Evolutionary conservation across 1,284 basidiomycete species (phyloP).

Genomic region (Fomes fomentarius): DNA sequence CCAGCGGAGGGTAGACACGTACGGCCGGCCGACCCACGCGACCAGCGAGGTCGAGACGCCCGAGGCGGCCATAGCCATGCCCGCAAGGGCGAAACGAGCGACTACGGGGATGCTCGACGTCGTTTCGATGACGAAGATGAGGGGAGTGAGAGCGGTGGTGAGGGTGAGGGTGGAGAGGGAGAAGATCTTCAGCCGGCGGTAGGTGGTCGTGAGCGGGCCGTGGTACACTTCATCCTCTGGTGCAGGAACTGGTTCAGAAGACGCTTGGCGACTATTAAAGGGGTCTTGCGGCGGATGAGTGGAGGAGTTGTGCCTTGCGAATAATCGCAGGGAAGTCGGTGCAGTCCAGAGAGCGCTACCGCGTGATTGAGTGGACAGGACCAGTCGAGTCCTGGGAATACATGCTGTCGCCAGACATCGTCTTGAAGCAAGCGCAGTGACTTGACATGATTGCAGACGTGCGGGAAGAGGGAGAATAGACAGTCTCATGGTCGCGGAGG

Average conservation of each 20-base stretch:
- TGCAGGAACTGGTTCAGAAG: too few relatives aligned
- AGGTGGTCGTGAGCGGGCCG: constrained; percentile 75
- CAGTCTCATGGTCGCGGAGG: constrained; percentile 10
- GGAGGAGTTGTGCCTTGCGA: constrained; percentile 4
- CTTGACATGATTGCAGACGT: neutral
- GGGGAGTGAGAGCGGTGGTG: constrained; percentile 71
- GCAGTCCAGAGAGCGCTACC: neutral
- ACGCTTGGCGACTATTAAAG: too few relatives aligned
- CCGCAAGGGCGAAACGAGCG: constrained; percentile 71
- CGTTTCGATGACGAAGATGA: constrained; percentile 77
- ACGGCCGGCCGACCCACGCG: constrained; percentile 65
- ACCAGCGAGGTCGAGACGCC: constrained; percentile 76
- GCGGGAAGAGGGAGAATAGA: neutral
- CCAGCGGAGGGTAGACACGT: constrained; percentile 48
- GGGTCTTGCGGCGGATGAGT: neutral
- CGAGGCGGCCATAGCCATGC: constrained; percentile 73
- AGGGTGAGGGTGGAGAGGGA: constrained; percentile 79
- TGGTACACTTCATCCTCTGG: constrained; percentile 39
- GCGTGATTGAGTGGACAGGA: neutral
- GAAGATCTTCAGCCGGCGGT: constrained; percentile 81
- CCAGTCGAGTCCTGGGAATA: neutral
- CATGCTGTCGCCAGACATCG: constrained; percentile 8
- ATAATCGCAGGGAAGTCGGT: constrained; percentile 1
- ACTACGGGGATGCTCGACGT: constrained; percentile 66
- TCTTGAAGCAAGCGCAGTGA: neutral